Evolutionary conservation across 257 asterid genomes (phyloP), one percentile per base, ranked within the genome.

Genomic region (Przewalskia tangutica): DNA sequence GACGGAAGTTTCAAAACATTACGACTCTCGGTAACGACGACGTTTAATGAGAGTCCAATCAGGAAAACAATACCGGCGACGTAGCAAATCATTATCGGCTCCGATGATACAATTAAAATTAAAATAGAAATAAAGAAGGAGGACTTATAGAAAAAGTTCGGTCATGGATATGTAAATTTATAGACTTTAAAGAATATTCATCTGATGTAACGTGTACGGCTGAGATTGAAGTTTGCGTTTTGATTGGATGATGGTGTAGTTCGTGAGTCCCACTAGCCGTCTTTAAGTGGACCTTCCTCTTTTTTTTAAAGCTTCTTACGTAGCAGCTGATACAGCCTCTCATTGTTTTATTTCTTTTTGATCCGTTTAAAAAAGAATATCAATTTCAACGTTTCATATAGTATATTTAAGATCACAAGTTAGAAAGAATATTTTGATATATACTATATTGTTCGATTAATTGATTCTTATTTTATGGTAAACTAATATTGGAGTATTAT

Each of bases 1-100:
- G 97, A 89, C 9, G 99, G 97, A 54, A 93, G 90, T 84, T 83
- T 90, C 68, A 93, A 70, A 82, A 92, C 75, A 84, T 80, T 79
- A 70, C 97, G 93, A 80, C 91, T 85, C 51, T 89, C 87, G 3
- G 90, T 87, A 20, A 86, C 90, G 85, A 90, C 64, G 68, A 85
- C 63, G 88, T 68, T 40, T 8, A 91, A 81, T 55, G 93, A 86
- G 86, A 92, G 83, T 6, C 84, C 83, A 16, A 91, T 83, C 81
- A 93, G 85, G 81, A 92, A 60, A 3, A 91, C 70, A 36, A 89
- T 88, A 73, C 42, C 59, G 58, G 79, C 79, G 7, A 46, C 3
- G 55, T 51, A 46, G 20, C 90, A 89, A 38, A 84, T 76, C 97
- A 88, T 91, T 71, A 55, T 86, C 82, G 80, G 76, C 36, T 14